Evolutionary conservation across 2,329 filamentous ascomycete genomes (phyloP).

Genomic region (Alternaria sp.): DNA sequence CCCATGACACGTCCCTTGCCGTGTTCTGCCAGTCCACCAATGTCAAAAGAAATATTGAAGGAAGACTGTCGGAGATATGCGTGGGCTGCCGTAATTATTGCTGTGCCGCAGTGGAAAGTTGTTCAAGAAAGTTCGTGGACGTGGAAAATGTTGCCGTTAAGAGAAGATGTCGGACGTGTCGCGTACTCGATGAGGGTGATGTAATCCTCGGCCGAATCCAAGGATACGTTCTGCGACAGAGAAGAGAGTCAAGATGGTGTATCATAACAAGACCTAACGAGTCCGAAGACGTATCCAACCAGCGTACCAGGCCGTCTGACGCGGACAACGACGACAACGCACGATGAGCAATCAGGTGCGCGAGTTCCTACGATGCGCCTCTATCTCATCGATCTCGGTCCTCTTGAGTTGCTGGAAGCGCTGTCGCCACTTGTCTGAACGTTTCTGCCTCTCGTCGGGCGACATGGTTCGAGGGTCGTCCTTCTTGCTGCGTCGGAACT

Average conservation of each 20-base stretch:
- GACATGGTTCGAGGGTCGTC: constrained; percentile 46
- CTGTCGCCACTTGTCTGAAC: constrained; percentile 45
- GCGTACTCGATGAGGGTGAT: not conserved
- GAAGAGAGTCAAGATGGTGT: not conserved
- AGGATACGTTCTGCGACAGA: not conserved
- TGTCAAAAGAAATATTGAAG: not conserved
- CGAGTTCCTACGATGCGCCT: constrained; percentile 25
- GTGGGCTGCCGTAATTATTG: not conserved
- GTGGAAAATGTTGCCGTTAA: not conserved
- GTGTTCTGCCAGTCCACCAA: constrained; percentile 1
- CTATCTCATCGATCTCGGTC: constrained; percentile 36
- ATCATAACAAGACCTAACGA: not conserved
- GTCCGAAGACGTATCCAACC: not conserved
- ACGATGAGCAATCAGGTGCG: constrained; percentile 2
- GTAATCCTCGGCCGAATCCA: not conserved
- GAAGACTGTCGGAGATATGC: not conserved
- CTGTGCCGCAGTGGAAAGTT: not conserved
- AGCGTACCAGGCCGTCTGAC: not conserved
- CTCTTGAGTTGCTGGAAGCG: constrained; percentile 45
- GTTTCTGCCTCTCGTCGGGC: constrained; percentile 45
- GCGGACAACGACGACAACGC: not conserved
- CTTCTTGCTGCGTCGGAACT: constrained; percentile 49
- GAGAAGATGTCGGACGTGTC: not conserved
- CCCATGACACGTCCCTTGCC: not conserved
- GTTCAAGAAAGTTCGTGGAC: not conserved